phyloP scores from a whole-genome alignment of 768 basidiomycete species.

The Albatrellus ellisii region DNA sequence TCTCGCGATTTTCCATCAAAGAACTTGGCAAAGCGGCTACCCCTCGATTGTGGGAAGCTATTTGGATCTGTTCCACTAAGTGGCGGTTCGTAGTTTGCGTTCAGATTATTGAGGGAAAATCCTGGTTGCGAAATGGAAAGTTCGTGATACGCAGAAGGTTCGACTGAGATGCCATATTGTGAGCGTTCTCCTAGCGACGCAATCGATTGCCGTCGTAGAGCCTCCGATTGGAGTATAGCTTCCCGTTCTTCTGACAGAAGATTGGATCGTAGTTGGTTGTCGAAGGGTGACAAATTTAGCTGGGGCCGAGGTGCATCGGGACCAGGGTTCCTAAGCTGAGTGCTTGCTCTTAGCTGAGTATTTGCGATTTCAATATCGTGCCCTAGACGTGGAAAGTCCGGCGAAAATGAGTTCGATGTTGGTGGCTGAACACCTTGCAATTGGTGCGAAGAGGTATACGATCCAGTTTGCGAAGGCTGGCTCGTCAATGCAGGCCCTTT shows the following conservation, averaged over 20 bases:
- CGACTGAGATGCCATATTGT: background rate
- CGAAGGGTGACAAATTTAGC: too few relatives aligned
- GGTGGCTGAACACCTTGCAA: background rate
- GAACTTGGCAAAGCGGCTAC: slow-evolving; percentile 80
- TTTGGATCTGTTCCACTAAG: slow-evolving; percentile 14
- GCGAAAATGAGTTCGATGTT: background rate
- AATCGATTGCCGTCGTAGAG: background rate
- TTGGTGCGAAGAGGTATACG: slow-evolving; percentile 7
- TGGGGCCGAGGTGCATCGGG: too few relatives aligned
- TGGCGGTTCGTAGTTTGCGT: slow-evolving; percentile 11
- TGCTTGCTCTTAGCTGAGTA: background rate
- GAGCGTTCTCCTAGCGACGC: background rate
- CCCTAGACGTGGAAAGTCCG: background rate
- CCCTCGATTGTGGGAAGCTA: slow-evolving; percentile 44
- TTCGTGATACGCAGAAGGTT: slow-evolving; percentile 5
- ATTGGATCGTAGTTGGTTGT: slow-evolving; percentile 13
- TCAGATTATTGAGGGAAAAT: slow-evolving; percentile 8
- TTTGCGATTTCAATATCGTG: background rate
- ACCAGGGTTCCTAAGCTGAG: too few relatives aligned
- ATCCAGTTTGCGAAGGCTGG: slow-evolving; percentile 11
- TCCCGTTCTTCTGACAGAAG: slow-evolving; percentile 11
- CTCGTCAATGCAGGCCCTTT: slow-evolving; percentile 5
- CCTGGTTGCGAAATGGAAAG: slow-evolving; percentile 3
- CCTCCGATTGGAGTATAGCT: slow-evolving; percentile 17
- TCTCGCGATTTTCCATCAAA: slow-evolving; percentile 55